phyloP scores from a whole-genome alignment of 2,329 filamentous ascomycete genomes.

The Nectriaceae sp. region DNA sequence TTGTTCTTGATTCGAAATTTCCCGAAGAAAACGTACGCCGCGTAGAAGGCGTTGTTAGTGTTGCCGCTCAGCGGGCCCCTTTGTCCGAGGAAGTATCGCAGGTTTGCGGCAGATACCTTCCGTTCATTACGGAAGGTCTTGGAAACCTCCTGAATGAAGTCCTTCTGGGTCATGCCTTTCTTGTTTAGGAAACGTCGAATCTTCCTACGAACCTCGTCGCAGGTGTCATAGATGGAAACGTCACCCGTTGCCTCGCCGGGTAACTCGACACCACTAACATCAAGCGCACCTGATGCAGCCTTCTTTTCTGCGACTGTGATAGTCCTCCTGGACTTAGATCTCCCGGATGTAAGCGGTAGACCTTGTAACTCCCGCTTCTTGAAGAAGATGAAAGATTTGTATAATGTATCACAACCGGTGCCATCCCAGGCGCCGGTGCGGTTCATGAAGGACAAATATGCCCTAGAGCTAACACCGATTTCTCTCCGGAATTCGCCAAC shows the following conservation, averaged over 20 bases:
- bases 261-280: constrained; percentile 46
- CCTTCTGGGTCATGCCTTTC: constrained; percentile 50
- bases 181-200: constrained; percentile 49
- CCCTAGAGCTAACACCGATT: constrained; percentile 38
- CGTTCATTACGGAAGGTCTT: constrained; percentile 40
- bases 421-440: constrained; percentile 44
- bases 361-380: constrained; percentile 51
- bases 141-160: constrained; percentile 51
- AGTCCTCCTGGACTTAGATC: constrained; percentile 33
- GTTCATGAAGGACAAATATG: constrained; percentile 50
- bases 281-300: constrained; percentile 31
- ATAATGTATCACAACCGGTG: constrained; percentile 34
- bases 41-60: constrained; percentile 52
- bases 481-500: constrained; percentile 48
- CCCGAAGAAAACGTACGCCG: constrained; percentile 60
- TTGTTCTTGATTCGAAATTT: constrained; percentile 54
- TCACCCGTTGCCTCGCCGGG: constrained; percentile 46
- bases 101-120: constrained; percentile 44
- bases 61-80: constrained; percentile 51
- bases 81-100: constrained; percentile 52
- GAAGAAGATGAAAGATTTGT: constrained; percentile 46
- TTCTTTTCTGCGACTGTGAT: constrained; percentile 27
- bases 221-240: constrained; percentile 57
- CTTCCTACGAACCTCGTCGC: constrained; percentile 59
- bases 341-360: constrained; percentile 35